Evolutionary conservation across 768 basidiomycete species (phyloP), one percentile per base, ranked within the genome.

Genomic region (Tricholoma hemisulphureum): DNA sequence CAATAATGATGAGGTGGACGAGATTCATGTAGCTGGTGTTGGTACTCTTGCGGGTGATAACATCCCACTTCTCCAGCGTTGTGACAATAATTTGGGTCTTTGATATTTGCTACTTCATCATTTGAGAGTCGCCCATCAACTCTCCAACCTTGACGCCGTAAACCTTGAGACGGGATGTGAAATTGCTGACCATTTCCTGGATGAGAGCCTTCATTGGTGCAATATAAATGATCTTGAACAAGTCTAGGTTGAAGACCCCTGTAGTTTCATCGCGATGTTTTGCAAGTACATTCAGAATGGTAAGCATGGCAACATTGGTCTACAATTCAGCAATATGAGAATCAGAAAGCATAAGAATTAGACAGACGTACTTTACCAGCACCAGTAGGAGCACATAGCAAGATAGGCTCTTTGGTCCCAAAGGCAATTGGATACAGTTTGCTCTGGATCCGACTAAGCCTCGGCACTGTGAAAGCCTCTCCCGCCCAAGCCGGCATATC

Each of bases 201-300:
- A 99, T 96, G 57, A 99, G 83, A 3, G 96, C 97, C 72, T 99
- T 99, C 97, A 99, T 99, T 3, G 96, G 97, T 0, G 97, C 96
- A 51, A 99, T 86, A 70, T 98, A 99, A 63, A 99, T 86, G 55
- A 97, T 90, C 75, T 99, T 99, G 84, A 98, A 97, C 0, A 89
- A 77, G 60, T 91, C 88, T 31, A 95, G 81, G 66, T 94, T 91
- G 67, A 97, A 91, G 9, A 74, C 71, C 34, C 92, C 92, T 0
- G 91, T 89, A 16, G 79, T 80, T 43, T 89, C 88, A 66, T 95
- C 84, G n/a, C 93, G 86, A 70, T 90, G 86, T 67, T 97, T 96
- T 29, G 81, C 76, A 21, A 99, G 83, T 65, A 97, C 93, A 69
- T 93, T 91, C 21, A 99, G 84, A 61, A 99, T 90, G 0, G 95